Evolutionary conservation across 1,284 basidiomycete species (phyloP).

Genomic region (Leccinum angustisporum): DNA sequence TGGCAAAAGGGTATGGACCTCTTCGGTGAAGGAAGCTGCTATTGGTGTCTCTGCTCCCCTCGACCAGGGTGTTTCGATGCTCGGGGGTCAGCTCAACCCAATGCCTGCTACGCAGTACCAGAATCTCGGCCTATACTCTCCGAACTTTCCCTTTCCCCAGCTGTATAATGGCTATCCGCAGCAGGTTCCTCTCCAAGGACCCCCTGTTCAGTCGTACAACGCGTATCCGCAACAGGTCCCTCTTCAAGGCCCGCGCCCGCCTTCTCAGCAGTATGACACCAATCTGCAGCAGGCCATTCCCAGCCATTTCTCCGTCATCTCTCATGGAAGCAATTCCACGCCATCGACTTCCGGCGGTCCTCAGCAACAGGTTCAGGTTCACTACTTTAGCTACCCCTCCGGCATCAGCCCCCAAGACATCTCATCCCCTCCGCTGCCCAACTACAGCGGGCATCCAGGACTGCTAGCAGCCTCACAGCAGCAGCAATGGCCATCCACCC

Average conservation of each 20-base stretch:
- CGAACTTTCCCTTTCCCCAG: background rate
- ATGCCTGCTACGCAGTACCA: conserved; percentile 7
- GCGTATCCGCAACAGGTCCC: background rate
- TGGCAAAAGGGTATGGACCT: conserved; percentile 25
- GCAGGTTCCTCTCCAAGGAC: background rate
- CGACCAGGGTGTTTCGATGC: conserved; percentile 2
- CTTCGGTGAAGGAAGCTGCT: conserved; percentile 24
- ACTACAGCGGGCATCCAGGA: background rate
- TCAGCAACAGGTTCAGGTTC: conserved; percentile 2
- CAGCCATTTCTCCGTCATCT: background rate
- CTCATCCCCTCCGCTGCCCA: background rate
- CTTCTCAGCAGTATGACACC: background rate
- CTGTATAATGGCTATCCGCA: conserved; percentile 6
- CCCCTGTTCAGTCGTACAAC: background rate
- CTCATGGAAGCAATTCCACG: background rate
- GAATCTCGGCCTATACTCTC: conserved; percentile 5
- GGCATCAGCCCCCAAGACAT: background rate
- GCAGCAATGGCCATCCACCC: background rate
- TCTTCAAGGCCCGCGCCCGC: background rate
- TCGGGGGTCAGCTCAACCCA: conserved; percentile 10
- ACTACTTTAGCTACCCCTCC: conserved; percentile 7
- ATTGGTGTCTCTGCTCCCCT: background rate
- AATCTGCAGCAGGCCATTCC: background rate
- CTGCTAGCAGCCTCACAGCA: background rate
- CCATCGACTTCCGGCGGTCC: background rate